Evolutionary conservation across 176 grass and related monocot genomes (phyloP).

Genomic region (Elymus sibiricus): DNA sequence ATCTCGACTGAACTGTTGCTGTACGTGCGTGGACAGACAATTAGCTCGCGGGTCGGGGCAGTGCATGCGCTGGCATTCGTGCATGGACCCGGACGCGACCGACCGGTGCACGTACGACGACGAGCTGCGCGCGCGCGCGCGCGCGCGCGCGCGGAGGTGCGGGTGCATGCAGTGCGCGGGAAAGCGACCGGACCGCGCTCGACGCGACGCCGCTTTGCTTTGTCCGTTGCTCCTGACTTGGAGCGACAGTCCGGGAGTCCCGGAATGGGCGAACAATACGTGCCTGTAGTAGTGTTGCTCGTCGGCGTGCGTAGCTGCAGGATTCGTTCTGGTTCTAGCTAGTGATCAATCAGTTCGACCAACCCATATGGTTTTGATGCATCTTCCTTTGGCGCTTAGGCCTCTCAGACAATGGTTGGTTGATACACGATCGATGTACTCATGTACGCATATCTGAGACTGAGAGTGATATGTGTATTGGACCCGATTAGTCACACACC

Average conservation of each 20-base stretch:
- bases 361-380: too few relatives aligned
- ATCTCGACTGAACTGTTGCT: constrained; percentile 21
- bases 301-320: neutral
- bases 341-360: neutral
- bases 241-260: neutral
- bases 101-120: neutral
- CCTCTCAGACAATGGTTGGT: too few relatives aligned
- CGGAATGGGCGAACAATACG: constrained; percentile 11
- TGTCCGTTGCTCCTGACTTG: constrained; percentile 3
- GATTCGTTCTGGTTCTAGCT: neutral
- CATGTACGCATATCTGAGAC: neutral
- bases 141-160: neutral
- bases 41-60: constrained; percentile 10
- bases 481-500: neutral
- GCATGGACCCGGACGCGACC: constrained; percentile 3
- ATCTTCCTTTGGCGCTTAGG: too few relatives aligned
- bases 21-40: constrained; percentile 21
- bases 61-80: constrained; percentile 46
- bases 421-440: neutral
- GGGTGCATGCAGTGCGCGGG: constrained; percentile 1
- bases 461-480: neutral
- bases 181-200: neutral
- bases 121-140: neutral
- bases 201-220: neutral
- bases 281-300: neutral